Conservation (phyloP, 2,329 filamentous ascomycete genomes). For the Talaromyces piceae region DNA sequence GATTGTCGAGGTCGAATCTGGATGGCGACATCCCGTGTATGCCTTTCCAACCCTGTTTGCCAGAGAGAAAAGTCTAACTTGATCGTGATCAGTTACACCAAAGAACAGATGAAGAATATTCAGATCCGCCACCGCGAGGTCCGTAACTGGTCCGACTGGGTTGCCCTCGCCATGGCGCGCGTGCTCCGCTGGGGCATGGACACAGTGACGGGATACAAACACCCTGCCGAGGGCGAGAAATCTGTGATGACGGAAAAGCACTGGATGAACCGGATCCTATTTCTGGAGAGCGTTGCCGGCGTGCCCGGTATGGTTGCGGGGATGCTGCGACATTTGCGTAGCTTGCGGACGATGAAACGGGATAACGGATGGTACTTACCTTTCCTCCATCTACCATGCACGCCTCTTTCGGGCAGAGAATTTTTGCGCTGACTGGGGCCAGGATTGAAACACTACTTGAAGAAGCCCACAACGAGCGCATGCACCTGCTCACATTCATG, state of each 20-base stretch:
- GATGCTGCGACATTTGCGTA: conserved; percentile 83
- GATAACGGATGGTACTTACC: conserved; percentile 72
- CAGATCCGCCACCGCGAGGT: conserved; percentile 69
- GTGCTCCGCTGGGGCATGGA: conserved; percentile 75
- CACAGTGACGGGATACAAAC: conserved; percentile 69
- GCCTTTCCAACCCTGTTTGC: conserved; percentile 9
- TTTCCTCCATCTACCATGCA: neutral
- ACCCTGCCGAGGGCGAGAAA: conserved; percentile 51
- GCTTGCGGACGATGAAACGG: conserved; percentile 74
- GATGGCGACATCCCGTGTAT: conserved; percentile 61
- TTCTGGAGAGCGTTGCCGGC: conserved; percentile 88
- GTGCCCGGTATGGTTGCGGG: conserved; percentile 96
- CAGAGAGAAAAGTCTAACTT: conserved; percentile 3
- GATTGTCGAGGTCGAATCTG: conserved; percentile 56
- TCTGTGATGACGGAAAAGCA: conserved; percentile 74
- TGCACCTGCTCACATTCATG: conserved; percentile 89
- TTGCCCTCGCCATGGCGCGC: conserved; percentile 70
- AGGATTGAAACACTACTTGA: conserved; percentile 88
- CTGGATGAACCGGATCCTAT: conserved; percentile 85
- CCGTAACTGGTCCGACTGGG: conserved; percentile 65
- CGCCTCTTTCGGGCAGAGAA: neutral
- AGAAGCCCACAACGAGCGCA: conserved; percentile 86
- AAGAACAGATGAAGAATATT: conserved; percentile 69
- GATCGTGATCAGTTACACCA: conserved; percentile 53
- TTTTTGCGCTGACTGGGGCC: neutral